Conservation (phyloP, 148 eudicot species). For the Nyssa sinensis region DNA sequence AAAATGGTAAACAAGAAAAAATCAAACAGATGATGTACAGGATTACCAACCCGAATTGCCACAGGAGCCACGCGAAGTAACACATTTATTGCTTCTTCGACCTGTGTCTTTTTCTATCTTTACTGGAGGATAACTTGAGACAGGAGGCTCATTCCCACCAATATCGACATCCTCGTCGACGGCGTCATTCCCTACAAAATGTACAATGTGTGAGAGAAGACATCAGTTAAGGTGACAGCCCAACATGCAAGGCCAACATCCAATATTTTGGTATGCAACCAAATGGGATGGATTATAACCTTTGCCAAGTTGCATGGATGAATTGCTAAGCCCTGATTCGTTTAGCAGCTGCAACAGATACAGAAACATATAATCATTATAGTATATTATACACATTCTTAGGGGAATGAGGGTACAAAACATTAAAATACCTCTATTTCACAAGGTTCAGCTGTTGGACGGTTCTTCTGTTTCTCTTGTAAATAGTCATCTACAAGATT, state of each 20-base stretch:
- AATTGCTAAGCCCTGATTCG: conserved; percentile 62
- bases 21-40: background rate
- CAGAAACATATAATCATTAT: conserved; percentile 1
- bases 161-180: conserved; percentile 56
- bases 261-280: background rate
- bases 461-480: conserved; percentile 36
- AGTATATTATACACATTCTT: background rate
- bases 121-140: conserved; percentile 51
- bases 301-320: conserved; percentile 56
- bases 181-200: conserved; percentile 42
- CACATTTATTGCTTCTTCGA: conserved; percentile 19
- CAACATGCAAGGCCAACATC: background rate
- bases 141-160: conserved; percentile 69
- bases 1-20: background rate
- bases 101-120: conserved; percentile 36
- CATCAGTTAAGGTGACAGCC: background rate
- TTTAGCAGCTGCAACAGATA: conserved; percentile 45
- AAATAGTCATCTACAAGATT: conserved; percentile 54
- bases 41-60: conserved; percentile 14
- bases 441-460: conserved; percentile 50
- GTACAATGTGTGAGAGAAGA: background rate
- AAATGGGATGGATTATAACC: conserved; percentile 31
- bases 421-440: conserved; percentile 60
- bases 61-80: conserved; percentile 15
- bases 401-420: background rate